A percentile compares a stretch with the other conserved stretches of the same genome.
Evolutionary conservation across 2,329 filamentous ascomycete genomes (phyloP).

Genomic region (Aspergillus niger): DNA sequence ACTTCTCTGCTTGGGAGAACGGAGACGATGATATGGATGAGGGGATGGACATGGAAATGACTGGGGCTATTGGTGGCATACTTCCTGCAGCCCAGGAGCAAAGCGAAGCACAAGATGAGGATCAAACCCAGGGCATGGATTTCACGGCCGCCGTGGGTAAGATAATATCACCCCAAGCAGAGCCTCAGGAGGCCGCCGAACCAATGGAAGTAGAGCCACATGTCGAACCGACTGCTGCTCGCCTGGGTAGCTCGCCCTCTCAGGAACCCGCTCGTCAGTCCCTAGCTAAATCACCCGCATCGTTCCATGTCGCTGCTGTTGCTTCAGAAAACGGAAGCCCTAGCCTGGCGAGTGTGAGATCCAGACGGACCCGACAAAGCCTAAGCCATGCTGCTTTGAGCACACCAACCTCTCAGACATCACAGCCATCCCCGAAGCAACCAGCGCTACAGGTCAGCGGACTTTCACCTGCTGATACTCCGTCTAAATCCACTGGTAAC

Average conservation of each 20-base stretch:
- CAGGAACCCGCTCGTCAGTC: slow-evolving; percentile 38
- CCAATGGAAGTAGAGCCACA: slow-evolving; percentile 63
- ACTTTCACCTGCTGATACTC: slow-evolving; percentile 54
- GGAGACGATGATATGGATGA: slow-evolving; percentile 34
- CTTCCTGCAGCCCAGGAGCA: slow-evolving; percentile 43
- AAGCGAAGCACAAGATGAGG: slow-evolving; percentile 42
- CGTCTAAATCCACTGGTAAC: slow-evolving; percentile 50
- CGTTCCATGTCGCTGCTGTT: slow-evolving; percentile 41
- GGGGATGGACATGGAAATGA: slow-evolving; percentile 63
- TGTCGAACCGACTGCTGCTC: slow-evolving; percentile 56
- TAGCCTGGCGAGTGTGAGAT: slow-evolving; percentile 56
- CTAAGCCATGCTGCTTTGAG: slow-evolving; percentile 45
- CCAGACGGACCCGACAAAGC: slow-evolving; percentile 51
- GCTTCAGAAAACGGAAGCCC: slow-evolving; percentile 58
- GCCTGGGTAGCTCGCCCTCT: slow-evolving; percentile 51
- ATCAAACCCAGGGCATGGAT: slow-evolving; percentile 64
- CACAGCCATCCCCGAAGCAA: slow-evolving; percentile 44
- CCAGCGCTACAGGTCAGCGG: slow-evolving; percentile 49
- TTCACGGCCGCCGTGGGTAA: slow-evolving; percentile 66
- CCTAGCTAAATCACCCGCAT: slow-evolving; percentile 29
- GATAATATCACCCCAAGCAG: slow-evolving; percentile 54
- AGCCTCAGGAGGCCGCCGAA: slow-evolving; percentile 50
- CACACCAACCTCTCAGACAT: slow-evolving; percentile 44
- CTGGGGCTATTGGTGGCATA: slow-evolving; percentile 49
- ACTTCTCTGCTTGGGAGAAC: slow-evolving; percentile 26